These are phyloP conservation scores for Aureobasidium zeae DNA, from an alignment of 2,329 filamentous ascomycete species.

Conservation along the genomic window DNA sequence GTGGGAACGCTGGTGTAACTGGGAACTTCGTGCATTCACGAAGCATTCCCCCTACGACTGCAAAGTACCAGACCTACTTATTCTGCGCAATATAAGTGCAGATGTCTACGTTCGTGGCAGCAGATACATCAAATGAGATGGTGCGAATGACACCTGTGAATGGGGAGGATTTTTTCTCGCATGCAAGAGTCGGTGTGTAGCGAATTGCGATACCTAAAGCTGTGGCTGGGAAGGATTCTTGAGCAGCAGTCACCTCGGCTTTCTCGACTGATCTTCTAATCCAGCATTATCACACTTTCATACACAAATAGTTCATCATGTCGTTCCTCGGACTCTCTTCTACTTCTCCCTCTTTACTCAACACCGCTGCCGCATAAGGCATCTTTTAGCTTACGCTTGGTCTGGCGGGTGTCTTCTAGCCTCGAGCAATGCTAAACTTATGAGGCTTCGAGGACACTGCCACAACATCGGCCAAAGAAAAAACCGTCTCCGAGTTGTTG, in stretches of 20 bases:
- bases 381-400: conserved; percentile 8
- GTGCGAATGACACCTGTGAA: no score
- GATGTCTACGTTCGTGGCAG: no score
- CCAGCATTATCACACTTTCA: background rate
- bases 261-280: background rate
- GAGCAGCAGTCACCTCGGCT: background rate
- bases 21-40: no score
- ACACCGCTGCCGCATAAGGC: background rate
- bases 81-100: no score
- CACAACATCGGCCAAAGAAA: background rate
- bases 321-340: background rate
- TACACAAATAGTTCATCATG: no score
- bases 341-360: background rate
- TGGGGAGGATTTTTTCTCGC: no score
- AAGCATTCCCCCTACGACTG: no score
- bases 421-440: background rate
- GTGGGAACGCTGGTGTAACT: no score
- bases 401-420: background rate
- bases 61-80: no score
- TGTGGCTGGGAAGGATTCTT: background rate
- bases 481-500: background rate
- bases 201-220: no score
- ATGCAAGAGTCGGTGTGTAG: no score
- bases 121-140: no score
- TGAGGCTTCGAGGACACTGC: background rate